A percentile compares a stretch with the other conserved stretches of the same genome.
phyloP scores from a whole-genome alignment of 75 land plant species.

The Pseudotsuga menziesii region DNA sequence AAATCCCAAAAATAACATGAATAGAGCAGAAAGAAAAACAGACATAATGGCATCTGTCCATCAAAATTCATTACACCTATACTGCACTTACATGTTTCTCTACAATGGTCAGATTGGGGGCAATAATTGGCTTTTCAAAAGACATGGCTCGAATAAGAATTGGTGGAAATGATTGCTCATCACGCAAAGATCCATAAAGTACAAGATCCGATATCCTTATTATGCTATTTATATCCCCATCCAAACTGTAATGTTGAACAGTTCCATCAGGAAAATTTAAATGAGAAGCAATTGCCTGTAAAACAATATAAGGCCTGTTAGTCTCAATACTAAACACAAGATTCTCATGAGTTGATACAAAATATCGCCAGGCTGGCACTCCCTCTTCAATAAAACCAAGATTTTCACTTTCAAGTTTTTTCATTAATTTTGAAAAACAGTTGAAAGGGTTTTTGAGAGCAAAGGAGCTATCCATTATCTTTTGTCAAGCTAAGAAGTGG shows the following conservation, averaged over 20 bases:
- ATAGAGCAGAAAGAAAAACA: not conserved
- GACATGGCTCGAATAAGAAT: constrained; percentile 82
- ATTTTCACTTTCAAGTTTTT: too few species aligned
- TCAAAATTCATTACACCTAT: not conserved
- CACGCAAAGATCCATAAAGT: constrained; percentile 68
- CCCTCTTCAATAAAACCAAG: too few species aligned
- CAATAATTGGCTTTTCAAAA: constrained; percentile 60
- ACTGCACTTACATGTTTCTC: constrained; percentile 62
- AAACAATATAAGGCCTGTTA: constrained; percentile 2
- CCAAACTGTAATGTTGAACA: constrained; percentile 55
- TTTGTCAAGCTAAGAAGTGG: too few species aligned
- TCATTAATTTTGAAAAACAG: too few species aligned
- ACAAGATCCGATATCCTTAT: constrained; percentile 76
- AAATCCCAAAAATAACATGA: not conserved
- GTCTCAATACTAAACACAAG: not conserved
- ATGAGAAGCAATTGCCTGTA: constrained; percentile 70
- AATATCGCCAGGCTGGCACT: too few species aligned
- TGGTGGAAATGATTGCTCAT: constrained; percentile 76
- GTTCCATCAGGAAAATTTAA: constrained; percentile 55
- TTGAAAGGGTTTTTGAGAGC: too few species aligned
- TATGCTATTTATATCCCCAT: constrained; percentile 55
- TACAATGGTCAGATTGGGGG: constrained; percentile 61
- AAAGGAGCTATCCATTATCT: too few species aligned
- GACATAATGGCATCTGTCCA: not conserved
- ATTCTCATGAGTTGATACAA: too few species aligned